phyloP scores from a whole-genome alignment of 306 rosid genomes.

The Pachyrhizus erosus region DNA sequence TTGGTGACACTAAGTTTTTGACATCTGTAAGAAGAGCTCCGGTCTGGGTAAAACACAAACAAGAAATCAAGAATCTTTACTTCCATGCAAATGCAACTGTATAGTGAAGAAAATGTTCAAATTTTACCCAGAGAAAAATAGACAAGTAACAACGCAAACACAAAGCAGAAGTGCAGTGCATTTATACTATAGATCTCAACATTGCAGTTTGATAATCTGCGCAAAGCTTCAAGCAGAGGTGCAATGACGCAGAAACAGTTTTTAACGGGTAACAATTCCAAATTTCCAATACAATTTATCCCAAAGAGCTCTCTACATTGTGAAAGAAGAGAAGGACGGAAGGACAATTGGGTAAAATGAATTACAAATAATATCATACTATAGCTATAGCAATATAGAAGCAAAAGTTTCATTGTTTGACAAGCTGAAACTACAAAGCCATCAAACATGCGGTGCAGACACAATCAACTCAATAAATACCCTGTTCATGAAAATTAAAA shows the following conservation, averaged over 20 bases:
- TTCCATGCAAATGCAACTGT: conserved; percentile 16
- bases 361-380: background rate
- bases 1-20: conserved; percentile 41
- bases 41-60: conserved; percentile 46
- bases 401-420: background rate
- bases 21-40: conserved; percentile 53
- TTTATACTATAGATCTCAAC: background rate
- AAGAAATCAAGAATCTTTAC: background rate
- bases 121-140: background rate
- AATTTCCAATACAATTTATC: background rate
- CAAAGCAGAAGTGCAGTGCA: background rate
- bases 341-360: background rate
- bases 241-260: background rate
- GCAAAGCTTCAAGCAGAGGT: background rate
- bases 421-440: conserved; percentile 26
- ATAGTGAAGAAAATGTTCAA: background rate
- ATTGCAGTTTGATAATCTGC: background rate
- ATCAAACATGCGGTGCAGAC: background rate
- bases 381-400: background rate
- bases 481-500: background rate
- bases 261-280: background rate
- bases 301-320: conserved; percentile 5
- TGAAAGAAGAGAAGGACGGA: background rate
- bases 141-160: background rate
- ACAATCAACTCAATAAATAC: background rate